Evolutionary conservation across 768 basidiomycete species (phyloP), one percentile per base, ranked within the genome.

Genomic region (Lactarius sanguifluus): DNA sequence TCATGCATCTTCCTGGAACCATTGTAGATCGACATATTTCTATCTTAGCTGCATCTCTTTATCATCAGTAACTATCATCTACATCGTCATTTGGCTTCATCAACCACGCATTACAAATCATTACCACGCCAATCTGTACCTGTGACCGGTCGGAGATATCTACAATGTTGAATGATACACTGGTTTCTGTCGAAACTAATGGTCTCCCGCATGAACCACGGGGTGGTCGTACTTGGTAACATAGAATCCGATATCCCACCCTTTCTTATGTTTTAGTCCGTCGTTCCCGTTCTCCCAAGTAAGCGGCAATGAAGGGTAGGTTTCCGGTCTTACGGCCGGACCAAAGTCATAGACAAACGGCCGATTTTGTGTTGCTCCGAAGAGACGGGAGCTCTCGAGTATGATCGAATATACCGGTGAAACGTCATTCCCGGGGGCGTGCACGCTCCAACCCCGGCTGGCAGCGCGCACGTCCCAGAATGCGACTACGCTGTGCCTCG

Each of bases 321-420:
- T 89, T 57, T 80, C 78, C 38, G 75, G 73, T 2, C 76, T 80
- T 16, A 88, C 82, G 12, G 82, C 85, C 9, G 86, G 85, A 9
- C 90, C 90, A 71, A 94, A 93, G 75, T 94, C 91, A 61, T 87
- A 85, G 15, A 92, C 86, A 73, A 92, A 93, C 7, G 89, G 84
- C 54, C 91, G 77, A 69, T 85, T 86, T 73, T 93, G 86, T 10
- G 90, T 92, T 4, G 80, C 90, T 13, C 91, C 92, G 69, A 89
- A 94, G 55, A 92, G 76, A 47, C 92, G 85, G 18, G 90, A 88
- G 68, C 90, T 87, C 75, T 94, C 92, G 25, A 92, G 77, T 40
- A 87, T 74, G 57, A 94, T 74, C 7, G 84, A 82, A 74, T 93
- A 94, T 2, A 94, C 89, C 0, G 92, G 92, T 1, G 89, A 91